Conservation (phyloP, 2,329 filamentous ascomycete species). For the Phaeoacremonium minimum region DNA sequence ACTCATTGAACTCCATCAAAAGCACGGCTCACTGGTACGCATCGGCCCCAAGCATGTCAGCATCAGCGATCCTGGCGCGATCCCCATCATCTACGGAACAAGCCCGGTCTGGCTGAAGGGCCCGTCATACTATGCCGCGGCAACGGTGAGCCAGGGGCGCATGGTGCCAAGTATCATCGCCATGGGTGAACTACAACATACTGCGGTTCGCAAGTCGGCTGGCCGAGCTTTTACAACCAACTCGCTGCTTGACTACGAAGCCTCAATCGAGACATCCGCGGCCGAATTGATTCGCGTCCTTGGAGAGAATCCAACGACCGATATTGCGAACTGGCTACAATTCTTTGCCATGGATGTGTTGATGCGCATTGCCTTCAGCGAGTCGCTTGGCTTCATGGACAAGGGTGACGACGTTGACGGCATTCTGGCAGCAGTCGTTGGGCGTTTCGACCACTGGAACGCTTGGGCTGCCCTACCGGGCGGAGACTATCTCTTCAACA, state of each 20-base stretch:
- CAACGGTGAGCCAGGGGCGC: conserved; percentile 6
- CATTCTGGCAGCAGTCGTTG: conserved; percentile 10
- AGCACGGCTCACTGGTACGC: conserved; percentile 6
- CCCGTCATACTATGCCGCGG: conserved; percentile 6
- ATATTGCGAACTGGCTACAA: conserved; percentile 4
- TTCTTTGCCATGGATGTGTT: conserved; percentile 6
- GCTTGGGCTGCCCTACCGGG: conserved; percentile 4
- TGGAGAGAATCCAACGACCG: conserved; percentile 1
- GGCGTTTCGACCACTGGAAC: conserved; percentile 9
- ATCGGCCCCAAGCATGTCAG: conserved; percentile 7
- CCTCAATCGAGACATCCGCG: conserved; percentile 4
- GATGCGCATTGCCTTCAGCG: conserved; percentile 8
- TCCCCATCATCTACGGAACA: conserved; percentile 8
- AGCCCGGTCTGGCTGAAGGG: conserved; percentile 8
- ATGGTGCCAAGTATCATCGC: conserved; percentile 7
- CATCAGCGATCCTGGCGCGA: conserved; percentile 7
- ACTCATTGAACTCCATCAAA: conserved; percentile 4
- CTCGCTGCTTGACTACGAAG: conserved; percentile 8
- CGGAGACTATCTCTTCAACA: conserved; percentile 7
- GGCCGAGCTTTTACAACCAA: conserved; percentile 7
- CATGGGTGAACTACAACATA: conserved; percentile 7
- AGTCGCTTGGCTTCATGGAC: conserved; percentile 10
- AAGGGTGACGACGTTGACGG: conserved; percentile 11
- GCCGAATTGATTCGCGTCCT: conserved; percentile 4
- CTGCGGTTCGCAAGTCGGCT: conserved; percentile 6